phyloP scores from a whole-genome alignment of 2,329 filamentous ascomycete species.

The Hypoxylon sp. region DNA sequence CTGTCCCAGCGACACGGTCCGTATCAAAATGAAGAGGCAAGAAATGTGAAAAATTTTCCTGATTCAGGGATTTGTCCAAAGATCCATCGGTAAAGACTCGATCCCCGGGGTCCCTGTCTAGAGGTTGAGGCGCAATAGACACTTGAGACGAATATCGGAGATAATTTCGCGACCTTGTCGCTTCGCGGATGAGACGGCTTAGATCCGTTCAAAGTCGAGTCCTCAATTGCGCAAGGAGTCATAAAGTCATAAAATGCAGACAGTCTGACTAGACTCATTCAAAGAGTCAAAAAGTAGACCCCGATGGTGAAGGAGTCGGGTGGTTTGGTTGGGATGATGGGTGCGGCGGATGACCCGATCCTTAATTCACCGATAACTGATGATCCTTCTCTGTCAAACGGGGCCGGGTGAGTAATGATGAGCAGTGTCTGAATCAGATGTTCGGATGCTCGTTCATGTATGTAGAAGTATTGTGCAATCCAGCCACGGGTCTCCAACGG shows the following conservation, averaged over 20 bases:
- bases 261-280: slow-evolving; percentile 14
- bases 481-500: slow-evolving; percentile 40
- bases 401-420: slow-evolving; percentile 19
- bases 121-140: slow-evolving; percentile 39
- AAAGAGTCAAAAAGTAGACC: slow-evolving; percentile 7
- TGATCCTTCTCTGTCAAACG: slow-evolving; percentile 28
- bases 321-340: slow-evolving; percentile 18
- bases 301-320: slow-evolving; percentile 8
- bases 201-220: slow-evolving; percentile 12
- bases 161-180: slow-evolving; percentile 18
- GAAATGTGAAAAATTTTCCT: slow-evolving; percentile 41
- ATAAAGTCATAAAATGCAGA: slow-evolving; percentile 17
- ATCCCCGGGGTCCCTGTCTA: slow-evolving; percentile 29
- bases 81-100: slow-evolving; percentile 32
- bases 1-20: slow-evolving; percentile 43
- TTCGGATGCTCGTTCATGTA: slow-evolving; percentile 29
- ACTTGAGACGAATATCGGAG: slow-evolving; percentile 30
- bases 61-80: slow-evolving; percentile 40
- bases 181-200: slow-evolving; percentile 19
- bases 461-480: slow-evolving; percentile 18
- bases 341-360: slow-evolving; percentile 33
- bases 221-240: slow-evolving; percentile 7
- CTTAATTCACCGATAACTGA: slow-evolving; percentile 26
- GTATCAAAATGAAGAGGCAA: slow-evolving; percentile 42
- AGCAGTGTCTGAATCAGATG: slow-evolving; percentile 21